Base-by-base conservation (phyloP, 495 filamentous ascomycete genomes). In the Aspergillus heteromorphus region DNA sequence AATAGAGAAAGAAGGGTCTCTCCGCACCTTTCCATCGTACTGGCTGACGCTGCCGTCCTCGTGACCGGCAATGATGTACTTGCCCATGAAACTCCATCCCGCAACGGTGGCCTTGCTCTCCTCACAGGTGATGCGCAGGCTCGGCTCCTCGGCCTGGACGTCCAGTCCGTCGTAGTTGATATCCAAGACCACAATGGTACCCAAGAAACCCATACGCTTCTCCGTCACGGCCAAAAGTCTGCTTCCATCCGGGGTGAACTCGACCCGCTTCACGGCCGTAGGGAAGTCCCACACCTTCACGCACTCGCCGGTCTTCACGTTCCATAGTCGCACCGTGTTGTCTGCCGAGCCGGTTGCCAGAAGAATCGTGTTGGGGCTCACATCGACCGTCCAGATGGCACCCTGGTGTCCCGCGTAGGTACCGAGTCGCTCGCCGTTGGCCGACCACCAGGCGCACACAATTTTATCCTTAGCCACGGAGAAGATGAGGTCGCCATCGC, bases 331-430 rank as follows among this genome's bases (percentile, higher is more conserved):
- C 66, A 97, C 91, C 16, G 93, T 96, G 79, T 97, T 97, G 79
- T 99, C 93, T 72, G 93, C 93, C 59, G 89, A 92, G 48, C 93
- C 93, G 49, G 89, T 93, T 54, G 92, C 93, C 67, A 97, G 87
- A 65, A 97, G 82, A 57, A 88, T 89, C 59, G 88, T 91, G 64
- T 91, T 93, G 58, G 93, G 91, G 79, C 96, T 91, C 59, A 97
- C 88, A 65, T 97, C 95, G 68, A 99, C 88, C 51, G 92, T 96
- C 93, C 93, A 99, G 72, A 99, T 86, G 56, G 93, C 95, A 72
- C 93, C 93, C 67, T 92, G 87, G 79, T 99, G 93, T 65, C 93
- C 93, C 65, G 88, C 83, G 75, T 99, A 99, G 57, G 92, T 95
- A 66, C 92, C 92, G 50, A 97, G 80, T 57, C 92, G 85, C 79